Percentiles rank a stretch among this genome's conserved stretches.
These are phyloP conservation scores for Wickerhamiella sorbophila DNA, from an alignment of 805 yeast genomes.

Conservation along the genomic window DNA sequence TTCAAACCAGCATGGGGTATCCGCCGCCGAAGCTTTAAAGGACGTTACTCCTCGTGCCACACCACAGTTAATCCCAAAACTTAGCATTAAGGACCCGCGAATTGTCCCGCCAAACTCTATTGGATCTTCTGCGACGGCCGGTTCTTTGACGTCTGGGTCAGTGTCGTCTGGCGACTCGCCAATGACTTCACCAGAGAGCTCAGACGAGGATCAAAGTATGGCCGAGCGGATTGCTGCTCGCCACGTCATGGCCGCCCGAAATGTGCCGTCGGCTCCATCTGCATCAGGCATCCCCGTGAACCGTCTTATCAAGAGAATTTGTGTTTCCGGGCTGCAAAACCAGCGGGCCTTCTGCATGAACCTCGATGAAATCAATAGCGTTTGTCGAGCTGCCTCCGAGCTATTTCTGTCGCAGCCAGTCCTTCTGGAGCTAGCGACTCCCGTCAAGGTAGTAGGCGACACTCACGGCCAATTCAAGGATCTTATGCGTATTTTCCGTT, in stretches of 20 bases:
- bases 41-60: neutral
- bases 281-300: constrained; percentile 12
- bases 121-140: constrained; percentile 7
- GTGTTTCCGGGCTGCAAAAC: constrained; percentile 16
- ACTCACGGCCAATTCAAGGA: constrained; percentile 97
- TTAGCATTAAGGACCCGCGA: neutral
- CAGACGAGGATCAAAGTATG: neutral
- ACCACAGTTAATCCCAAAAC: neutral
- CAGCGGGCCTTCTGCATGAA: constrained; percentile 56
- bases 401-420: constrained; percentile 83
- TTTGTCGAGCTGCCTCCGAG: constrained; percentile 76
- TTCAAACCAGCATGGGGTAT: neutral
- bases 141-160: constrained; percentile 8
- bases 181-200: constrained; percentile 5
- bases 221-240: neutral
- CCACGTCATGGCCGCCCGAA: neutral
- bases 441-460: constrained; percentile 80
- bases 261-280: neutral
- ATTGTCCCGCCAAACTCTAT: neutral
- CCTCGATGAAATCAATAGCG: constrained; percentile 66
- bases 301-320: constrained; percentile 17
- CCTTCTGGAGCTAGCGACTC: constrained; percentile 69
- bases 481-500: constrained; percentile 75
- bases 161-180: constrained; percentile 3
- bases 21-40: neutral